Evolutionary conservation across 305 asterid genomes (phyloP).

Genomic region (Ajuga reptans): DNA sequence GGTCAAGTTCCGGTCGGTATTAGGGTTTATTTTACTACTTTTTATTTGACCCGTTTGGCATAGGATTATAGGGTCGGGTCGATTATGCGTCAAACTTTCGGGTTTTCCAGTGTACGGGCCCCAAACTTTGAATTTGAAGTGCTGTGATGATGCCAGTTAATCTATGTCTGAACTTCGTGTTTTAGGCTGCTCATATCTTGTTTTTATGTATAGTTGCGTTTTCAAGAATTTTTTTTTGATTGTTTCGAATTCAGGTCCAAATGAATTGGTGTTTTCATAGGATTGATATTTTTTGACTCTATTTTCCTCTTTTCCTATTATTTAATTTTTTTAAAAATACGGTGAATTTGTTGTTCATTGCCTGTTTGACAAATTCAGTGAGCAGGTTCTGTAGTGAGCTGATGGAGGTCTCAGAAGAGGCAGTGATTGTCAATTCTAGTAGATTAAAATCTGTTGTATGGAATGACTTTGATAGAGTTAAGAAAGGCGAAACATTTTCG

Average conservation of each 20-base stretch:
- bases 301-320: neutral
- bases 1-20: conserved; percentile 32
- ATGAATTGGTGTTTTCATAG: neutral
- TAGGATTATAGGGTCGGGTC: conserved; percentile 27
- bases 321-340: neutral
- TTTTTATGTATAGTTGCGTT: neutral
- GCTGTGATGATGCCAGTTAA: neutral
- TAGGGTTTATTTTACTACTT: conserved; percentile 31
- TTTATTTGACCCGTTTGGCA: conserved; percentile 28
- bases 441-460: conserved; percentile 83
- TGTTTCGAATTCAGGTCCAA: neutral
- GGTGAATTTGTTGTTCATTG: neutral
- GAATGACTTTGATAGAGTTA: conserved; percentile 90
- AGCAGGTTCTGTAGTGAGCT: conserved; percentile 4
- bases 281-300: neutral
- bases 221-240: too few species aligned
- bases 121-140: neutral
- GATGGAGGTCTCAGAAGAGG: conserved; percentile 53
- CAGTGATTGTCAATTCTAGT: conserved; percentile 70
- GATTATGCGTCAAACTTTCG: conserved; percentile 9
- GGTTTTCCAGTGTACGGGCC: neutral
- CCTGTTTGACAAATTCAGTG: conserved; percentile 20
- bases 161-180: neutral
- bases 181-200: neutral
- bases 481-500: conserved; percentile 63